phyloP scores from a whole-genome alignment of 1,284 basidiomycete genomes.

The Cryptococcus depauperatus region DNA sequence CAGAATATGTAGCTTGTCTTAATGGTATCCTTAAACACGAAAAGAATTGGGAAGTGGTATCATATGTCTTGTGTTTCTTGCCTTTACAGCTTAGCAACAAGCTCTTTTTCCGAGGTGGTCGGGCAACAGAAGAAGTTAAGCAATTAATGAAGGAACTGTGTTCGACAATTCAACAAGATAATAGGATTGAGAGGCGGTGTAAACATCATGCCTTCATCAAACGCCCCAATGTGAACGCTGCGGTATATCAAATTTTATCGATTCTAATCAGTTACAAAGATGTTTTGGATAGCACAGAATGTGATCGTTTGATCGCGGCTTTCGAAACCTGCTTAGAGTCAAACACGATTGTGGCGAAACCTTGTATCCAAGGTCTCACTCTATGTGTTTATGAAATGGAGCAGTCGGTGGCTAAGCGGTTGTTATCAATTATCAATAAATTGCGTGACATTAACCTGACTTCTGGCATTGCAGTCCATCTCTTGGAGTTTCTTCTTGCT shows the following conservation, averaged over 20 bases:
- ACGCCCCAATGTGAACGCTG: constrained; percentile 73
- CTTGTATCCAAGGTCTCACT: constrained; percentile 83
- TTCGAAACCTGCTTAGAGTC: constrained; percentile 67
- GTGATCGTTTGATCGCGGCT: constrained; percentile 67
- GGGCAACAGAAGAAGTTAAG: constrained; percentile 59
- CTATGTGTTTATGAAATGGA: constrained; percentile 84
- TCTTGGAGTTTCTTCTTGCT: constrained; percentile 84
- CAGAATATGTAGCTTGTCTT: constrained; percentile 63
- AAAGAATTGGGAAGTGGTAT: constrained; percentile 75
- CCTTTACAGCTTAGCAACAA: constrained; percentile 91
- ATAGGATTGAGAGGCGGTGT: constrained; percentile 51
- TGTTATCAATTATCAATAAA: constrained; percentile 76
- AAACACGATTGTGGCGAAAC: constrained; percentile 75
- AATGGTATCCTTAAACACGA: constrained; percentile 65
- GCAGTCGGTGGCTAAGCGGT: constrained; percentile 68
- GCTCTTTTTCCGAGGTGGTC: constrained; percentile 89
- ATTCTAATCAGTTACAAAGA: constrained; percentile 82
- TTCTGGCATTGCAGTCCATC: constrained; percentile 87
- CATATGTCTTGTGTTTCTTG: constrained; percentile 84
- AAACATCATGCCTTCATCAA: constrained; percentile 50
- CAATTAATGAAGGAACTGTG: constrained; percentile 63
- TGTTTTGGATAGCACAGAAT: constrained; percentile 56
- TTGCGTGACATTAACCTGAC: constrained; percentile 93
- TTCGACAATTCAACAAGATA: constrained; percentile 37
- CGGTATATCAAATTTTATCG: constrained; percentile 80